Evolutionary conservation across 805 yeast genomes (phyloP).

Genomic region (Lipomyces mesembrius): DNA sequence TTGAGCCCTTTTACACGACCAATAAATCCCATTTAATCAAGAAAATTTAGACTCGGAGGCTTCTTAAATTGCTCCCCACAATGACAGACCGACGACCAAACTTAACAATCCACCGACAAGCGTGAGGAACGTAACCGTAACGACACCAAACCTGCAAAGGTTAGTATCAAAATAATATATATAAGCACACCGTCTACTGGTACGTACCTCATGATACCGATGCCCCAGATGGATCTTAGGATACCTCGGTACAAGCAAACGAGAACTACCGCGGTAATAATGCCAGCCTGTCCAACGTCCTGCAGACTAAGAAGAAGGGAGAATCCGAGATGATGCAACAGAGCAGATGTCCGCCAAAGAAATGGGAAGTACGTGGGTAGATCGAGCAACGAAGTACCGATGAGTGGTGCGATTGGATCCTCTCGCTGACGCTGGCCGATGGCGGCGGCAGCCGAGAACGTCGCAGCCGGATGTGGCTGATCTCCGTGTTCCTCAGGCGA

Average conservation of each 20-base stretch:
- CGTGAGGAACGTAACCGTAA: constrained; percentile 34
- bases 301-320: constrained; percentile 29
- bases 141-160: constrained; percentile 28
- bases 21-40: neutral
- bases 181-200: neutral
- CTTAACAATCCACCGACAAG: constrained; percentile 33
- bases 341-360: constrained; percentile 33
- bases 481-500: constrained; percentile 11
- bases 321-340: constrained; percentile 33
- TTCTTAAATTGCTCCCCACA: constrained; percentile 31
- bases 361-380: constrained; percentile 35
- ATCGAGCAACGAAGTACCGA: constrained; percentile 33
- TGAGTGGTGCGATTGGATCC: constrained; percentile 34
- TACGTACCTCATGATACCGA: constrained; percentile 34
- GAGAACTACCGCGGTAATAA: constrained; percentile 14
- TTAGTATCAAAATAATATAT: no score
- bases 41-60: neutral
- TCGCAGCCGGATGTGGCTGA: constrained; percentile 26
- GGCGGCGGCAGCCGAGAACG: constrained; percentile 33
- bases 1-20: neutral
- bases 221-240: constrained; percentile 34
- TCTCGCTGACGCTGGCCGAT: constrained; percentile 30
- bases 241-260: constrained; percentile 31
- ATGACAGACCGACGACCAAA: constrained; percentile 28
- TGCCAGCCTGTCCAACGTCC: constrained; percentile 15